Conservation (phyloP, 2,329 filamentous ascomycete species). For the Cryphonectria carpinicola region DNA sequence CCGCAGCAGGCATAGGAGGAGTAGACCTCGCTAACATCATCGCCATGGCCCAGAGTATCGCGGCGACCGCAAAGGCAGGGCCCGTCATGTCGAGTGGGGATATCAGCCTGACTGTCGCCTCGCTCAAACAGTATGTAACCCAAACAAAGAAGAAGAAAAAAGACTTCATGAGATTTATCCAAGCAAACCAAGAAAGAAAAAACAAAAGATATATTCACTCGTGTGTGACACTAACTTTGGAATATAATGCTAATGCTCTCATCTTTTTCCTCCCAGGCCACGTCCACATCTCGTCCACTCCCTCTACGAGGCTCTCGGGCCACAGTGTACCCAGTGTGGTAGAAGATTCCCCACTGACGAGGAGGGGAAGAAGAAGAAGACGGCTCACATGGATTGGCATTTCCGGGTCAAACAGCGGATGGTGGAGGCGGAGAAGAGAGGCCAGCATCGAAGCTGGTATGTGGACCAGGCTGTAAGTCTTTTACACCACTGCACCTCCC, state of each 20-base stretch:
- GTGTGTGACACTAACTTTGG: neutral
- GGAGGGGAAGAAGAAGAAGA: slow-evolving; percentile 83
- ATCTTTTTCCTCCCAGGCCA: slow-evolving; percentile 51
- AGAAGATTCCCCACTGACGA: slow-evolving; percentile 79
- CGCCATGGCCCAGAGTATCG: slow-evolving; percentile 31
- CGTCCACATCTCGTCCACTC: slow-evolving; percentile 73
- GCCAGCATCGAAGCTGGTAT: slow-evolving; percentile 93
- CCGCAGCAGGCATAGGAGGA: slow-evolving; percentile 10
- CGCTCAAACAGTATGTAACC: slow-evolving; percentile 71
- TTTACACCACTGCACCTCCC: neutral
- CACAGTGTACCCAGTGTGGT: slow-evolving; percentile 90
- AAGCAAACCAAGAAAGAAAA: neutral
- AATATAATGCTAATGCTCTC: neutral
- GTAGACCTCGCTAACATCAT: slow-evolving; percentile 37
- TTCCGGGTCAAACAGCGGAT: slow-evolving; percentile 92
- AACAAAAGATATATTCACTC: neutral
- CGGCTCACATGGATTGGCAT: slow-evolving; percentile 96
- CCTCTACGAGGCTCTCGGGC: slow-evolving; percentile 81
- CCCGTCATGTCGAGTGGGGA: slow-evolving; percentile 37
- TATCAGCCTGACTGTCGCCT: slow-evolving; percentile 66
- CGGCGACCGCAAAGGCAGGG: slow-evolving; percentile 28
- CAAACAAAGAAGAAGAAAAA: neutral
- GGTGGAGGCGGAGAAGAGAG: slow-evolving; percentile 81
- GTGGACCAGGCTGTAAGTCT: slow-evolving; percentile 77
- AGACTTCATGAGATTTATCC: neutral